Evolutionary conservation across 345 rosid genomes (phyloP).

Genomic region (Pseudoturritis turrita): DNA sequence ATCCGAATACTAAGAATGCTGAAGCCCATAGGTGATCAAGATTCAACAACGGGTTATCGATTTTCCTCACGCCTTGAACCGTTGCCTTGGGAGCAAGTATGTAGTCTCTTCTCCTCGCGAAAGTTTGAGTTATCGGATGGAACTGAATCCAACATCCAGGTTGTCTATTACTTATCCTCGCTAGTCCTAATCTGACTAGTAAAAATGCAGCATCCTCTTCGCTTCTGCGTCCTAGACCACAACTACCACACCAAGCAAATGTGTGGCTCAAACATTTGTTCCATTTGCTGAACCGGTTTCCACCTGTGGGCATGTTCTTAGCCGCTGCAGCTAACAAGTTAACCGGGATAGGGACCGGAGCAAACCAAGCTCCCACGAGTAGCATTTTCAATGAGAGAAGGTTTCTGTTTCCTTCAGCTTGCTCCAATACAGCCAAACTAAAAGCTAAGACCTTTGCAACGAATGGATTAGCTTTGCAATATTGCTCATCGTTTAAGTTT

Average conservation of each 20-base stretch:
- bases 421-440: slow-evolving; percentile 57
- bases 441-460: slow-evolving; percentile 55
- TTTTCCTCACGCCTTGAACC: slow-evolving; percentile 57
- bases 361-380: slow-evolving; percentile 88
- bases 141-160: slow-evolving; percentile 78
- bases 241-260: slow-evolving; percentile 58
- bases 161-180: slow-evolving; percentile 50
- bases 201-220: slow-evolving; percentile 78
- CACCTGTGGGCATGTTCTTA: slow-evolving; percentile 50
- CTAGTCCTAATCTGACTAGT: slow-evolving; percentile 72
- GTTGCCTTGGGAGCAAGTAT: slow-evolving; percentile 60
- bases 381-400: slow-evolving; percentile 70
- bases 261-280: slow-evolving; percentile 47
- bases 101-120: slow-evolving; percentile 56
- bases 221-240: slow-evolving; percentile 61
- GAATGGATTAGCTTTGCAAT: slow-evolving; percentile 68
- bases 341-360: slow-evolving; percentile 61
- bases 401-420: slow-evolving; percentile 57
- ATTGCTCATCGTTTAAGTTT: slow-evolving; percentile 52
- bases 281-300: slow-evolving; percentile 59
- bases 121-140: slow-evolving; percentile 64
- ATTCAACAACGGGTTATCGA: slow-evolving; percentile 42
- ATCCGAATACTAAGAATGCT: slow-evolving; percentile 88
- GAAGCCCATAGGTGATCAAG: slow-evolving; percentile 88
- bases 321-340: slow-evolving; percentile 65